These are phyloP conservation scores for Coemansia sp. DNA, from an alignment of 192 early-diverging fungal genomes.

Conservation along the genomic window DNA sequence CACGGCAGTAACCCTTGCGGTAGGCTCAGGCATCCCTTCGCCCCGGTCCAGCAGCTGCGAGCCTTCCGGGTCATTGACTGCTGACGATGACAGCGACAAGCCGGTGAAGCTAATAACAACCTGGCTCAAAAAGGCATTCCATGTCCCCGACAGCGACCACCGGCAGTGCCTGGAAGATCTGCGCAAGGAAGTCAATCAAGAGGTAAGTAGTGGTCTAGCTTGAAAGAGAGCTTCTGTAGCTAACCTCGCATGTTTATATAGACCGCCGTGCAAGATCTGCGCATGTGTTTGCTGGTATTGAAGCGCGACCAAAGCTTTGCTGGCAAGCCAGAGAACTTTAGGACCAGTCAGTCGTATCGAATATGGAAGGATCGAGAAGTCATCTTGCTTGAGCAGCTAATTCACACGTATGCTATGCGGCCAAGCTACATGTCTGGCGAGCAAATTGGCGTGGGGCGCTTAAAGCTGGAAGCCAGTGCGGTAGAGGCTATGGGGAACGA, in stretches of 20 bases:
- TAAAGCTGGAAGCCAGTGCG: conserved; percentile 33
- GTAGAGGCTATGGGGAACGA: conserved; percentile 31
- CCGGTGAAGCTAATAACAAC: conserved; percentile 12
- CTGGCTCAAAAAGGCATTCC: conserved; percentile 38
- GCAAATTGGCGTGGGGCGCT: conserved; percentile 28
- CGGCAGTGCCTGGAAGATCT: conserved; percentile 30
- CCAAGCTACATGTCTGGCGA: conserved; percentile 48
- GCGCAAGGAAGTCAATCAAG: conserved; percentile 40
- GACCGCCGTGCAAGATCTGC: conserved; percentile 45
- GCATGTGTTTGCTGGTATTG: conserved; percentile 37
- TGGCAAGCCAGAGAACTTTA: conserved; percentile 43
- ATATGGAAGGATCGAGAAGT: conserved; percentile 54
- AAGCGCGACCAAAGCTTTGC: conserved; percentile 49
- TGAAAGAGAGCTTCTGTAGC: too few relatives aligned
- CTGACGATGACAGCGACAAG: conserved; percentile 6
- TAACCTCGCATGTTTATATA: conserved; percentile 7
- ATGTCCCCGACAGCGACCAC: conserved; percentile 37
- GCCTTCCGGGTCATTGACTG: conserved; percentile 5
- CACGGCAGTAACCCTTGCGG: background rate
- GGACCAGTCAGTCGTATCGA: conserved; percentile 31
- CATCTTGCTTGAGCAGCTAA: conserved; percentile 49
- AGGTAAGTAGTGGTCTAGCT: conserved; percentile 11
- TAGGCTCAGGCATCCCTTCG: conserved; percentile 14
- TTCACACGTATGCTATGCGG: conserved; percentile 38
- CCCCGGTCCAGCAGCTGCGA: conserved; percentile 9